phyloP scores from a whole-genome alignment of 495 filamentous ascomycete species.

The Glarea lozoyensis region DNA sequence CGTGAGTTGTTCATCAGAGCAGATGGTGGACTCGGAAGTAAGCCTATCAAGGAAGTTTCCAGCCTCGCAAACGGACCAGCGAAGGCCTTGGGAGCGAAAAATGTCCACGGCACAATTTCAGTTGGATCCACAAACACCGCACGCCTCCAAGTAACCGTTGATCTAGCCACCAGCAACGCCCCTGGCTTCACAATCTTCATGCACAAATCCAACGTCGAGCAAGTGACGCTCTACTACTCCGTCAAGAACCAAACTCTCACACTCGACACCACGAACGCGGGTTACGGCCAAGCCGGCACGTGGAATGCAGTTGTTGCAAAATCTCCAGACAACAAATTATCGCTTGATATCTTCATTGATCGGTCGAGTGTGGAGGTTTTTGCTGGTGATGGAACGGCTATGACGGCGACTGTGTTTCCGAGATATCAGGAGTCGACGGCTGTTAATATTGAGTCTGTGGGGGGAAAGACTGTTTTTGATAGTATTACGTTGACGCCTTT shows the following conservation, averaged over 20 bases:
- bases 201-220: conserved; percentile 4
- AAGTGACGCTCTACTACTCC: not conserved
- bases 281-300: conserved; percentile 14
- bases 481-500: conserved; percentile 8
- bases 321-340: not conserved
- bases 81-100: not conserved
- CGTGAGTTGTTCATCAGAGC: conserved; percentile 9
- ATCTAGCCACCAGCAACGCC: conserved; percentile 6
- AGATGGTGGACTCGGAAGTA: conserved; percentile 11
- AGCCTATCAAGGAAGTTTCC: conserved; percentile 6
- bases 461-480: conserved; percentile 13
- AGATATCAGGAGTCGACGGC: conserved; percentile 10
- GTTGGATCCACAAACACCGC: conserved; percentile 10
- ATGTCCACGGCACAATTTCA: conserved; percentile 9
- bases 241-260: conserved; percentile 7
- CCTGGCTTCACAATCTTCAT: conserved; percentile 7
- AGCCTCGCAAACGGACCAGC: not conserved
- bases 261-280: conserved; percentile 14
- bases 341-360: conserved; percentile 13
- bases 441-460: conserved; percentile 4
- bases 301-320: conserved; percentile 3
- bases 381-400: conserved; percentile 9
- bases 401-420: conserved; percentile 10
- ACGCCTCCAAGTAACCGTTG: conserved; percentile 5
- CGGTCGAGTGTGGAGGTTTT: conserved; percentile 13